Evolutionary conservation across 768 basidiomycete genomes (phyloP).

Genomic region (Trametes cubensis): DNA sequence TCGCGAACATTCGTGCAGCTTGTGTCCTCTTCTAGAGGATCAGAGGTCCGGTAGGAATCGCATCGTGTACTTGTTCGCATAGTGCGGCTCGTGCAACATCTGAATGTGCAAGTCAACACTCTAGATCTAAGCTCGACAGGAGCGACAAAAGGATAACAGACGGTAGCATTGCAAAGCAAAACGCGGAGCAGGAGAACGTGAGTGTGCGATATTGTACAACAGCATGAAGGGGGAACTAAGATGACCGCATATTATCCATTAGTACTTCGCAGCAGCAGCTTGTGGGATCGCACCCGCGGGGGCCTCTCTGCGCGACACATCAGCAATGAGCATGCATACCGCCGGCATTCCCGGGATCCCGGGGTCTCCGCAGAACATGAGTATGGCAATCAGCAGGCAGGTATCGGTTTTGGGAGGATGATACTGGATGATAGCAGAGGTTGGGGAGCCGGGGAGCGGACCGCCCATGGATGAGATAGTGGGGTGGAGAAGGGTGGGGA

Average conservation of each 20-base stretch:
- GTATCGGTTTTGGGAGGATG: neutral
- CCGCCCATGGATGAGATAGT: neutral
- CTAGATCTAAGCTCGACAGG: neutral
- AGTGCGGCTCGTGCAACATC: no score
- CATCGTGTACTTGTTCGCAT: no score
- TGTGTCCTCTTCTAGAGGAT: no score
- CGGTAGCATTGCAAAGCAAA: conserved; percentile 14
- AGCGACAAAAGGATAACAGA: neutral
- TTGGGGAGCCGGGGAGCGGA: neutral
- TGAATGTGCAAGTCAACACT: neutral
- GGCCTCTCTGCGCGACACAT: no score
- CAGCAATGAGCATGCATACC: no score
- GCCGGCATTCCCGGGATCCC: no score
- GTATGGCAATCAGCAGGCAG: neutral
- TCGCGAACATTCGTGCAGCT: no score
- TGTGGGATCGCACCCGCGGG: no score
- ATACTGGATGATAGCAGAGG: no score
- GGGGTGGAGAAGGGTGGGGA: neutral
- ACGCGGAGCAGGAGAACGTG: neutral
- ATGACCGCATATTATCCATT: neutral
- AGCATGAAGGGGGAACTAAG: conserved; percentile 1
- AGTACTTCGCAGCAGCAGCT: no score
- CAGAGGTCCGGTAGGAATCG: no score
- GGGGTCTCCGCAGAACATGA: no score
- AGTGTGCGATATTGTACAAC: conserved; percentile 16